Evolutionary conservation across 306 rosid species (phyloP), one percentile per base, ranked within the genome.

Genomic region (Glycyrrhiza uralensis): DNA sequence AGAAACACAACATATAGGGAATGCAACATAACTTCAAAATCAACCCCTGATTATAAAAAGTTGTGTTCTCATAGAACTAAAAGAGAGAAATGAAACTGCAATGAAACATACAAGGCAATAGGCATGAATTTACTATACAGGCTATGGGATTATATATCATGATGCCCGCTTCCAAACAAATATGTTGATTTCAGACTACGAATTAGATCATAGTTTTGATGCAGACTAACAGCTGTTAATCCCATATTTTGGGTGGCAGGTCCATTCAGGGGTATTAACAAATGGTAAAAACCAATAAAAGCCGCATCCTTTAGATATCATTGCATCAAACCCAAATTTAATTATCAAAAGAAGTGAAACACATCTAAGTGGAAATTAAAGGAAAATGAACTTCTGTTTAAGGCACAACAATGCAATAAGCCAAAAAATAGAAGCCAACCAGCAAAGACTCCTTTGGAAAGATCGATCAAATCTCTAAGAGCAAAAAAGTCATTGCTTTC

Each of bases 401-500:
- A 66, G 12, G 50, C 29, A 50, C 46, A 63, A 32, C 57, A 30
- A 26, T 64, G 56, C 14, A 71, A 26, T 47, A 60, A 73, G 17
- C 54, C 30, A 45, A 65, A 42, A n/a, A 45, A 75, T 30, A 71
- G 65, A 80, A 71, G 29, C 91, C 74, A 63, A 95, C 99, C 99
- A 47, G 99, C 89, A 88, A 95, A 95, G 75, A 95, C 87, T 80
- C 99, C 99, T 81, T 81, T 95, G 61, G 99, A 95, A 80, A 95
- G 97, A 82, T 95, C 99, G 84, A 95, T 84, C 74, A 95, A 92
- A 82, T 95, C 99, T 87, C 91, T 88, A 44, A 91, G 85, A 39
- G 99, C 91, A 83, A 95, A 95, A 84, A 95, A 95, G 81, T 95
- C 99, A 83, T 86, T 89, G 96, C 90, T 80, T 74, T 95, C 96